These are phyloP conservation scores for Saccharomycopsis hybrid DNA, from an alignment of 1,139 yeast genomes.

Conservation along the genomic window DNA sequence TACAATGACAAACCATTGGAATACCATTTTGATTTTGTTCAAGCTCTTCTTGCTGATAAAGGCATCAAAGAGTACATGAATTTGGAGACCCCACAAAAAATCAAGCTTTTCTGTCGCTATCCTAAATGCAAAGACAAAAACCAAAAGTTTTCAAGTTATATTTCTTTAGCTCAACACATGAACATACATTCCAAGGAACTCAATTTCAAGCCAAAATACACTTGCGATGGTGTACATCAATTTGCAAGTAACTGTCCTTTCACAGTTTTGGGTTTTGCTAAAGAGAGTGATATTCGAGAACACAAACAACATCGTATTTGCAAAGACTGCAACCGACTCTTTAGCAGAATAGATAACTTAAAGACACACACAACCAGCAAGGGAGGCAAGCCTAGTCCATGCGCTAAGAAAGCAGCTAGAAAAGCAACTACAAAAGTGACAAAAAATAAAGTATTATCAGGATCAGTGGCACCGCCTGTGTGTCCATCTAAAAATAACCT, in stretches of 20 bases:
- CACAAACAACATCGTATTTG: constrained; percentile 41
- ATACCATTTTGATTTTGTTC: constrained; percentile 13
- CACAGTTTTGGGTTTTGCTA: constrained; percentile 17
- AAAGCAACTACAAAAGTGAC: too few relatives aligned
- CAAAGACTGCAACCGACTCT: constrained; percentile 70
- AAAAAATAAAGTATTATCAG: not conserved
- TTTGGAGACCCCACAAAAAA: constrained; percentile 15
- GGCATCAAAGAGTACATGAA: constrained; percentile 13
- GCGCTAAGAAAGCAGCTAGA: constrained; percentile 9
- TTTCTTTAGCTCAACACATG: constrained; percentile 18
- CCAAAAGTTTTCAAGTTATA: constrained; percentile 5
- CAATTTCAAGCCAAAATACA: constrained; percentile 11
- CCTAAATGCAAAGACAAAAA: constrained; percentile 5
- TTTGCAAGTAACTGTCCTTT: constrained; percentile 18
- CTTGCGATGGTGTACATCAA: constrained; percentile 17
- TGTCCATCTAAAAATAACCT: not conserved
- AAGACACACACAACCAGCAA: constrained; percentile 30
- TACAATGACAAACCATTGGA: too few relatives aligned
- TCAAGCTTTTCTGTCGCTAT: constrained; percentile 16
- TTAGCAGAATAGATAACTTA: constrained; percentile 79
- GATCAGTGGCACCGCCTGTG: not conserved
- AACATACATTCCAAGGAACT: constrained; percentile 9
- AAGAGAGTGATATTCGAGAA: constrained; percentile 15
- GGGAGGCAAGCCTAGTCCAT: constrained; percentile 17
- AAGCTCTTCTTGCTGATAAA: constrained; percentile 1